A percentile compares a stretch with the other conserved stretches of the same genome.
Conservation (phyloP, 306 rosid genomes). For the Ceratonia siliqua region DNA sequence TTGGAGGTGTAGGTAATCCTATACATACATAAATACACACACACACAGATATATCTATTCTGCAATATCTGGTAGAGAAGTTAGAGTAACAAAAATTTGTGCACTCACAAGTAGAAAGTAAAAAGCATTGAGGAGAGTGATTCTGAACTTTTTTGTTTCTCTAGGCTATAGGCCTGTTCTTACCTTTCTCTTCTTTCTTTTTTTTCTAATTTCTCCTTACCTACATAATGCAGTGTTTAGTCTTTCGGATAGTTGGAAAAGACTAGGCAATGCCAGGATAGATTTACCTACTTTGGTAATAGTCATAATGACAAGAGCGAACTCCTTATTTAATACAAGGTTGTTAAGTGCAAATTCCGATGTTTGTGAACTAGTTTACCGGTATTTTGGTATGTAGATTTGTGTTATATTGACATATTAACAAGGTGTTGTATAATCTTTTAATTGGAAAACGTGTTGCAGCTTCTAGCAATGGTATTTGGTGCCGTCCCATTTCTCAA, state of each 20-base stretch:
- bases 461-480: constrained; percentile 83
- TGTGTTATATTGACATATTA: neutral
- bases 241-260: neutral
- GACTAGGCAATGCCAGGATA: neutral
- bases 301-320: neutral
- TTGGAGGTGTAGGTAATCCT: neutral
- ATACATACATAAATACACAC: neutral
- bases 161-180: neutral
- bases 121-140: constrained; percentile 10
- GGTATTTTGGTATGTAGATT: constrained; percentile 12
- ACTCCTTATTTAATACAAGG: neutral
- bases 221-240: neutral
- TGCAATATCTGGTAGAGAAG: constrained; percentile 24
- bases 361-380: constrained; percentile 32
- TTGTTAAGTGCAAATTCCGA: too few relatives aligned
- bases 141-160: neutral
- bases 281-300: neutral
- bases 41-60: neutral
- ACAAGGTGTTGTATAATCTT: neutral
- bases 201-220: neutral
- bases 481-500: constrained; percentile 82
- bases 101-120: neutral
- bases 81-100: neutral
- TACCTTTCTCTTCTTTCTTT: neutral
- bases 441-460: constrained; percentile 29